A percentile compares a stretch with the other conserved stretches of the same genome.
These are phyloP conservation scores for Xylariales sp. DNA, from an alignment of 2,329 filamentous ascomycete genomes.

Conservation along the genomic window DNA sequence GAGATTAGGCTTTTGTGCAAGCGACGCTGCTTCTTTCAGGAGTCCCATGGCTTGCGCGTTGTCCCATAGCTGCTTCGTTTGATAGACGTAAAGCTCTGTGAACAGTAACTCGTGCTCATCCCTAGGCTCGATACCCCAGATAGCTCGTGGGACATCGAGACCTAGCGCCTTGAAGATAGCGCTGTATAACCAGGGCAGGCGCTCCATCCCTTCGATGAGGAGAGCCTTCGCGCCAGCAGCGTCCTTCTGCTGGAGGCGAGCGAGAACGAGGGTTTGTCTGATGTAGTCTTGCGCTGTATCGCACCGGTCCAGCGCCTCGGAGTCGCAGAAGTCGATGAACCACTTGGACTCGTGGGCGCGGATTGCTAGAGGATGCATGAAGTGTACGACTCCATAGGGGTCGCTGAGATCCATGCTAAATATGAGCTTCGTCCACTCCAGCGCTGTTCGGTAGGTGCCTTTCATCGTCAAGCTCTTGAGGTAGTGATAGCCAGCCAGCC, in stretches of 20 bases:
- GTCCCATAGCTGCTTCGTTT: conserved; percentile 83
- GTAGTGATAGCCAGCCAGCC: conserved; percentile 85
- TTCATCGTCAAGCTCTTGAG: conserved; percentile 81
- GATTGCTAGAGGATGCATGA: conserved; percentile 82
- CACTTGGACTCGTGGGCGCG: conserved; percentile 72
- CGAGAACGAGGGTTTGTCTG: conserved; percentile 71
- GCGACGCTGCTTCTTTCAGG: conserved; percentile 64
- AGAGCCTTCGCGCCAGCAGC: conserved; percentile 58
- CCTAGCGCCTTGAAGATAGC: conserved; percentile 76
- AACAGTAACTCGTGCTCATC: conserved; percentile 64
- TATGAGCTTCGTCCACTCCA: conserved; percentile 89
- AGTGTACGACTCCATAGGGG: conserved; percentile 76
- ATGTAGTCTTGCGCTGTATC: conserved; percentile 54
- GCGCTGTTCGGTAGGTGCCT: conserved; percentile 88
- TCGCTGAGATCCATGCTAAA: conserved; percentile 72
- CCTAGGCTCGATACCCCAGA: conserved; percentile 76
- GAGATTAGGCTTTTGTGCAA: conserved; percentile 39
- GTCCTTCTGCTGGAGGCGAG: conserved; percentile 68
- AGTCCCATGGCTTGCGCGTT: conserved; percentile 65
- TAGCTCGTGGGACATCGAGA: conserved; percentile 69
- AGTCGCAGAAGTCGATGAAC: conserved; percentile 64
- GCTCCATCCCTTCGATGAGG: conserved; percentile 64
- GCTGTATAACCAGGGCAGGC: conserved; percentile 80
- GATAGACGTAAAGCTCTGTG: conserved; percentile 69
- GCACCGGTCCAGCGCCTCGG: conserved; percentile 34